Evolutionary conservation across 164 flowering plant species (phyloP).

Genomic region (Magnolia changhungtana): DNA sequence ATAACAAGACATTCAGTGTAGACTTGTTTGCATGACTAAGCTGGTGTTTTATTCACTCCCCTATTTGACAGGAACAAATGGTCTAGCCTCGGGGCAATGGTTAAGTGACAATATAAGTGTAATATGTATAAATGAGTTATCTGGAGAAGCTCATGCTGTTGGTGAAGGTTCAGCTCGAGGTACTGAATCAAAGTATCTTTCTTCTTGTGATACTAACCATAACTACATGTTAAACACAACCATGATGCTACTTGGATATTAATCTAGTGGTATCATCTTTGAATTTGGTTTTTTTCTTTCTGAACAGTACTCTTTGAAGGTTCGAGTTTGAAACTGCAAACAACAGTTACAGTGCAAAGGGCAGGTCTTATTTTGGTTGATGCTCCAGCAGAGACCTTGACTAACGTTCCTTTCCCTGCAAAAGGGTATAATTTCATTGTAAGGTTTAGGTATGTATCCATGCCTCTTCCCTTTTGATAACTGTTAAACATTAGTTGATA

Average conservation of each 20-base stretch:
- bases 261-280: not conserved
- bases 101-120: constrained; percentile 60
- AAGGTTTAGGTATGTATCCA: constrained; percentile 53
- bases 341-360: constrained; percentile 50
- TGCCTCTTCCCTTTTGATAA: not conserved
- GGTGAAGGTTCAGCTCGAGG: constrained; percentile 69
- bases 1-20: no score
- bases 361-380: constrained; percentile 39
- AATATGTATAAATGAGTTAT: constrained; percentile 39
- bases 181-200: constrained; percentile 19
- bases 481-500: not conserved
- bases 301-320: constrained; percentile 48
- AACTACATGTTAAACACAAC: not conserved
- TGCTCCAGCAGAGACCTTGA: constrained; percentile 60
- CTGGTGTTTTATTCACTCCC: not conserved
- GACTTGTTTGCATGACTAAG: no score
- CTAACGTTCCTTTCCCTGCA: constrained; percentile 68
- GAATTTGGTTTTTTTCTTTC: not conserved
- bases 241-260: no score
- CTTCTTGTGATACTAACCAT: not conserved
- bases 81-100: constrained; percentile 54
- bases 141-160: constrained; percentile 64
- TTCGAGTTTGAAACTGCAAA: constrained; percentile 48
- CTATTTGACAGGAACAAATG: constrained; percentile 37
- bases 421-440: constrained; percentile 70